phyloP scores from a whole-genome alignment of 176 grass and related monocot species.

The Lolium rigidum region DNA sequence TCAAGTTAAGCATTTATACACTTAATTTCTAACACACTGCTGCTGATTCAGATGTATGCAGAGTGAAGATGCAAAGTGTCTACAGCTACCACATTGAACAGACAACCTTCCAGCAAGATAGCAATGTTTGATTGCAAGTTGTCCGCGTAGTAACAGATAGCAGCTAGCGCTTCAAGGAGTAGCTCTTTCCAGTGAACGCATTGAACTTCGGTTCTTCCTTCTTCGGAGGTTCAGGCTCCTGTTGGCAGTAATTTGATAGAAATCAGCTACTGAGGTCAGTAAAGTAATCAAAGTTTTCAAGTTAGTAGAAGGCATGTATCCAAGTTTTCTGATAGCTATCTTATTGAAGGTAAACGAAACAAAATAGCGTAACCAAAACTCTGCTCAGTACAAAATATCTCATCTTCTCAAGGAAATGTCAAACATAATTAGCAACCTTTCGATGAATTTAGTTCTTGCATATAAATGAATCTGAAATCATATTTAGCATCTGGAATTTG shows the following conservation, averaged over 20 bases:
- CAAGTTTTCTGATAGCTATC: not conserved
- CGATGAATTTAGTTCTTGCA: not conserved
- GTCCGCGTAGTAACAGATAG: not conserved
- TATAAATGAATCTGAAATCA: not conserved
- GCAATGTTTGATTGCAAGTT: not conserved
- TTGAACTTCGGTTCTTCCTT: constrained; percentile 81
- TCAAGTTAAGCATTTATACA: constrained; percentile 32
- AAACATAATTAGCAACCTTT: not conserved
- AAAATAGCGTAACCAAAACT: not conserved
- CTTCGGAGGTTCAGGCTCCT: constrained; percentile 62
- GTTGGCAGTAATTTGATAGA: constrained; percentile 25
- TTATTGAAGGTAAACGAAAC: not conserved
- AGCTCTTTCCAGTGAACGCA: constrained; percentile 78
- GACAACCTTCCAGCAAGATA: constrained; percentile 12
- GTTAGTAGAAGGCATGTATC: not conserved
- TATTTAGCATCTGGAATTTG: not conserved
- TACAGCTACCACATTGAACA: constrained; percentile 12
- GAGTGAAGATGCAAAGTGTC: constrained; percentile 28
- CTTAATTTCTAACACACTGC: constrained; percentile 25
- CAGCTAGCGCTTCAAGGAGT: constrained; percentile 71
- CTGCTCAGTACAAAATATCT: not conserved
- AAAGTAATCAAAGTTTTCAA: not conserved
- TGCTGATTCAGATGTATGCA: not conserved
- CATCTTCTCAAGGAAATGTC: not conserved
- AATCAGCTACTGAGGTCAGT: constrained; percentile 19